Evolutionary conservation across 2,329 filamentous ascomycete genomes (phyloP), one percentile per base, ranked within the genome.

Genomic region (Cladophialophora carrionii): DNA sequence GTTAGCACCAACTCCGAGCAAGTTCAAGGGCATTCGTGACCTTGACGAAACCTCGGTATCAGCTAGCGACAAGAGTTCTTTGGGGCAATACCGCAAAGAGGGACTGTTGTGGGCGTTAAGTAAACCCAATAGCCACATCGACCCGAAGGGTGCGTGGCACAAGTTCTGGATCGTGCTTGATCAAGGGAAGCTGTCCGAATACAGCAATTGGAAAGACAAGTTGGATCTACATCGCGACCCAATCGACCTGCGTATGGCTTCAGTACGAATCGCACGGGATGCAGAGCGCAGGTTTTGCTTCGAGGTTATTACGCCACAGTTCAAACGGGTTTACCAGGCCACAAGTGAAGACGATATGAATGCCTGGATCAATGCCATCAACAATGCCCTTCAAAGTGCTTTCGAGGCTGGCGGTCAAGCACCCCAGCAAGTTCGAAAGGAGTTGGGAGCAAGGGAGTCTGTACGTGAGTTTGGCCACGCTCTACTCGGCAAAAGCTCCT

Each of bases 141-240:
- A 99, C 76, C 95, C 95, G 9, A 92, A 95, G 72, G 93, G 92
- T 20, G 93, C 92, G 57, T 99, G 95, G 95, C 95, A 99, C 78
- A 99, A 99, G 91, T 99, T 98, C 78, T 99, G 95, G 95, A 96
- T 99, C 69, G 95, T 99, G 1, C 83, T 99, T 52, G 96, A 98
- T 75, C 93, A 96, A 77, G 95, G 95, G 26, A 96, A 95, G 76
- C 84, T 99, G 17, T 97, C 94, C 1, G 95, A 99, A 75, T 99
- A 99, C 78, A 96, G 93, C 76, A 98, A 99, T 76, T 99, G 95
- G 95, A 99, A 99, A 78, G 92, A 99, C 76, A 94, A 88, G 76
- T 85, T 99, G 26, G 95, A 99, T 77, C 82, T 98, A 29, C 96
- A 99, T 76, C 98, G 96, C 87, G 95, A 98, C 1, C 95, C 95